Conservation (phyloP, 1,284 basidiomycete genomes). For the Puccinia sorghi region DNA sequence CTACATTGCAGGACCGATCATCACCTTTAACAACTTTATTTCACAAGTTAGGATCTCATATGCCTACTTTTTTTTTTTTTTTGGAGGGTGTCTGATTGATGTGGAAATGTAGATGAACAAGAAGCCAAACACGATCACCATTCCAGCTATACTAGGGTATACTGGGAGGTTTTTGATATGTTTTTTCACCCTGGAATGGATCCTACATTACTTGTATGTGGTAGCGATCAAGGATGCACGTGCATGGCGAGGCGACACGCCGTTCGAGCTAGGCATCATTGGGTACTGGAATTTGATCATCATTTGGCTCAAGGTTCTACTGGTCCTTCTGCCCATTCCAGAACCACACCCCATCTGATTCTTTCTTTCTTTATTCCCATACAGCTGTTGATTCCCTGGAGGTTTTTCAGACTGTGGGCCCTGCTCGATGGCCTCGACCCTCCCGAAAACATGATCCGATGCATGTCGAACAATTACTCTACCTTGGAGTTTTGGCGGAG, state of each 20-base stretch:
- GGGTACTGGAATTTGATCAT: slow-evolving; percentile 97
- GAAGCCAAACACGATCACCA: slow-evolving; percentile 62
- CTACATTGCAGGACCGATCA: slow-evolving; percentile 93
- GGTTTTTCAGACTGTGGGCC: slow-evolving; percentile 96
- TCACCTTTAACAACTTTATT: slow-evolving; percentile 92
- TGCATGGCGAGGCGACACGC: slow-evolving; percentile 67
- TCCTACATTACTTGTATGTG: slow-evolving; percentile 93
- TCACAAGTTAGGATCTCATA: slow-evolving; percentile 69
- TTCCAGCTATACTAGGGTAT: slow-evolving; percentile 63
- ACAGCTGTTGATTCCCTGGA: slow-evolving; percentile 92
- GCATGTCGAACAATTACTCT: slow-evolving; percentile 98
- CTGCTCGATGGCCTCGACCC: slow-evolving; percentile 84
- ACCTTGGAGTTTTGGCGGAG: slow-evolving; percentile 89
- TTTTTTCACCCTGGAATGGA: slow-evolving; percentile 81
- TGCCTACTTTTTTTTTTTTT: too few relatives aligned
- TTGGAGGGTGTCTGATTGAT: not conserved
- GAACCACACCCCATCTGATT: not conserved
- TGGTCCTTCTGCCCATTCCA: too few relatives aligned
- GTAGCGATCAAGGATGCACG: slow-evolving; percentile 90
- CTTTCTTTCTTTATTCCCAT: not conserved
- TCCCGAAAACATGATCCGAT: slow-evolving; percentile 97
- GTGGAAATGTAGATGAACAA: slow-evolving; percentile 54
- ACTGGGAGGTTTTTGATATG: slow-evolving; percentile 71
- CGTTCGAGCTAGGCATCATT: slow-evolving; percentile 83
- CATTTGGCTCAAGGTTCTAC: slow-evolving; percentile 92